Evolutionary conservation across 306 rosid species (phyloP), one percentile per base, ranked within the genome.

Genomic region (Vigna unguiculata): DNA sequence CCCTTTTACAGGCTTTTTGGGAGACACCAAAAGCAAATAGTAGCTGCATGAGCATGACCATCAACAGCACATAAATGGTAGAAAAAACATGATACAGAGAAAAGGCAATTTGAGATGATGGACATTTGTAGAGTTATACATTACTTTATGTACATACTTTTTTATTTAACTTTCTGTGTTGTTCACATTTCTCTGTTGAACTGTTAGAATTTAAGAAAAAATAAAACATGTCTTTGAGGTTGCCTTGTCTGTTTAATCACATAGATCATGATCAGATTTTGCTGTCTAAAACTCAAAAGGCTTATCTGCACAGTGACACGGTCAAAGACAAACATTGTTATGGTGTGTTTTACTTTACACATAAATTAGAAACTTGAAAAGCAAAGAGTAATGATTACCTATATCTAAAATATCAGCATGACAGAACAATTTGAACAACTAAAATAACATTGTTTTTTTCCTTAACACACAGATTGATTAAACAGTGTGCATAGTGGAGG

Each of bases 91-190:
- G 46, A 15, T 24, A 59, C 75, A 36, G 62, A 82, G 38, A 38
- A 57, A 49, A 49, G 60, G 20, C n/a, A 58, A 30, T 53, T 21
- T 40, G 24, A 52, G 57, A 40, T 20, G 52, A 70, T 75, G 43
- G 25, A 69, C 17, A 62, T 71, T 76, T 49, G 51, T 79, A 72
- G 82, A 54, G 68, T 61, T 75, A 49, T 30, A 75, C 46, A 41
- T 41, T 45, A 63, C 32, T 41, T 45, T 57, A 30, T 20, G 40
- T 79, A 69, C 55, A 60, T 54, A 71, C 25, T 53, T 54, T 69
- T 65, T 65, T 0, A 2, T 36, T 38, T 38, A 38, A 19, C 40
- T 63, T 55, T 7, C 11, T 28, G 46, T 69, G 60, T 69, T 67
- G 10, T 9, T 47, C 43, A 46, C 24, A 24, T 49, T 36, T 71